A percentile compares a stretch with the other conserved stretches of the same genome.
Evolutionary conservation across 192 early-diverging fungal genomes (phyloP).

Genomic region (Rhizophagus clarus): DNA sequence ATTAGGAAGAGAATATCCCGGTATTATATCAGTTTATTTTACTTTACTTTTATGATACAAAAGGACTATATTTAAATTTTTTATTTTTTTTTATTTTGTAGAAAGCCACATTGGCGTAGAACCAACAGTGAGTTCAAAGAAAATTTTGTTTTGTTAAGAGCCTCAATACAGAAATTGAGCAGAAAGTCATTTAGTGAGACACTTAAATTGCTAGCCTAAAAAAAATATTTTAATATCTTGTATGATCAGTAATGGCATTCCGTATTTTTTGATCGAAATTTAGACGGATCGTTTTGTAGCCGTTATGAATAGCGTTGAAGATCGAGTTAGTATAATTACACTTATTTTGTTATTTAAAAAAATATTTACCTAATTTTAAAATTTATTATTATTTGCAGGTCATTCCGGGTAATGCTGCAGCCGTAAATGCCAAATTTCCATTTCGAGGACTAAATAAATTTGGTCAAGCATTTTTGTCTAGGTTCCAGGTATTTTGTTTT

Average conservation of each 20-base stretch:
- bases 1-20: constrained; percentile 74
- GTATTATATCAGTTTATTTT: neutral
- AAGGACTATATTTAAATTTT: neutral
- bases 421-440: constrained; percentile 78
- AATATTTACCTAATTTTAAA: neutral
- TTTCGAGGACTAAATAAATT: constrained; percentile 81
- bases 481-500: constrained; percentile 59
- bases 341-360: neutral
- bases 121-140: constrained; percentile 58
- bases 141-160: neutral
- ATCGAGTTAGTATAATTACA: constrained; percentile 4
- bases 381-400: constrained; percentile 50
- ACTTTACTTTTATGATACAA: neutral
- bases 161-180: too few species aligned
- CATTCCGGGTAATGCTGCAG: constrained; percentile 87
- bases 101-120: constrained; percentile 86
- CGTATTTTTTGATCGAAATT: neutral
- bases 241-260: neutral
- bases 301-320: constrained; percentile 72
- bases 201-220: neutral
- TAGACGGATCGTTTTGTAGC: constrained; percentile 87
- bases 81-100: neutral
- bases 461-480: constrained; percentile 76
- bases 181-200: too few species aligned
- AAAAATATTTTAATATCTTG: neutral